Evolutionary conservation across 176 grass and related monocot genomes (phyloP).

Genomic region (Oryza rufipogon): DNA sequence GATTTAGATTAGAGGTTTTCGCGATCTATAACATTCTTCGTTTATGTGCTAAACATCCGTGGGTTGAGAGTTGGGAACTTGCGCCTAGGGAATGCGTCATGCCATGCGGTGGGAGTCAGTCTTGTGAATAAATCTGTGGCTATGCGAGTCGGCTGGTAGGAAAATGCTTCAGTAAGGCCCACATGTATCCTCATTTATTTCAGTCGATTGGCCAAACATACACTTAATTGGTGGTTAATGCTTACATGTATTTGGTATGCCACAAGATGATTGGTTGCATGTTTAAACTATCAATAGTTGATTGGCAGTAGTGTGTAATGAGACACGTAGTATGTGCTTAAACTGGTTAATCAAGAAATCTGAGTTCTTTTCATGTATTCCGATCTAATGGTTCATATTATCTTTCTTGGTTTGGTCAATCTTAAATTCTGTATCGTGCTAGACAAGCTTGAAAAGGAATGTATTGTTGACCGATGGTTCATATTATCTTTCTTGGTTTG

Average conservation of each 20-base stretch:
- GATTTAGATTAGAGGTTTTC: background rate
- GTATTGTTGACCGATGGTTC: background rate
- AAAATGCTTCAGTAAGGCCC: background rate
- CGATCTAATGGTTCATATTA: background rate
- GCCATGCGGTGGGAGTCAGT: background rate
- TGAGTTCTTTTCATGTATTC: background rate
- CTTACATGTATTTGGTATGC: background rate
- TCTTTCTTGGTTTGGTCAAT: background rate
- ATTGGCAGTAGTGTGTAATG: background rate
- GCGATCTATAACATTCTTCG: background rate
- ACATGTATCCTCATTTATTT: background rate
- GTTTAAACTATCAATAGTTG: background rate
- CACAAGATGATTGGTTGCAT: slow-evolving; percentile 6
- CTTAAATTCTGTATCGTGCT: background rate
- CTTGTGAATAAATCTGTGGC: background rate
- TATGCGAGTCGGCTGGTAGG: background rate
- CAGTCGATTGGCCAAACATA: background rate
- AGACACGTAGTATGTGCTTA: background rate
- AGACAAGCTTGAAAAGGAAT: background rate
- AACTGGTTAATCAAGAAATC: background rate
- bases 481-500: background rate
- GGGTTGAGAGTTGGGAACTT: background rate
- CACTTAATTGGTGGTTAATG: background rate
- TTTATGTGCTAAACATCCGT: background rate
- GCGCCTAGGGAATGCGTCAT: background rate